Base-by-base conservation (phyloP, 2,329 filamentous ascomycete genomes). In the Colletotrichum sp. region DNA sequence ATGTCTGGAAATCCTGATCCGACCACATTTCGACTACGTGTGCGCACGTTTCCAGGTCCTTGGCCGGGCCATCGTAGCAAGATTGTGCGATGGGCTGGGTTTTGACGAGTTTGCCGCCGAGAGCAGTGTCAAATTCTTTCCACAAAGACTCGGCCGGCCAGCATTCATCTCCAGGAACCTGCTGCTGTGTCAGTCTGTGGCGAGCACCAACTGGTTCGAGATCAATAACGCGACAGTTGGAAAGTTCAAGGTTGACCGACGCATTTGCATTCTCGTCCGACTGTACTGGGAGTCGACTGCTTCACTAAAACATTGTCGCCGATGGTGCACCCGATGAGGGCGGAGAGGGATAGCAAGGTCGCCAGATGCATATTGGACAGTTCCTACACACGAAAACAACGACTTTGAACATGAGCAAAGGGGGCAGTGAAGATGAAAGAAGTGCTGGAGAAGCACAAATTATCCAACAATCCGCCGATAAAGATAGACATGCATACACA, bases 1-100 rank as follows among this genome's bases (percentile, higher is more conserved):
- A 62, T 2, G 80, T 79, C 72, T 80, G 79, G 64, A 80, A 82
- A 70, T 79, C 77, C 65, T 82, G 76, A 59, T 80, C 75, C 8
- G 80, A 59, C 80, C 80, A 81, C 80, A 80, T 78, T 24, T 73
- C 65, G 57, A 44, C 39, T 9, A 82, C 78, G 64, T 75, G 52
- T 30, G 74, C 77, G 67, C 80, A 82, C n/a, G 78, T 59, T 2
- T 65, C 30, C 6, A 66, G 28, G 75, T 81, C 77, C n/a, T 80
- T 71, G 48, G 71, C 59, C 6, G 75, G 74, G 18, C 80, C 80
- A 3, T 72, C 63, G 62, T 82, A 81, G 75, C 81, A 82, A 2
- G 80, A 79, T n/a, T 68, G 30, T 3, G 81, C 81, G n/a, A 81
- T 62, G 15, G 81, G 81, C 9, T 72, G 55, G 8, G 76, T 80